Conservation (phyloP, 176 grass and related monocot species). For the Oryza glumipatula region DNA sequence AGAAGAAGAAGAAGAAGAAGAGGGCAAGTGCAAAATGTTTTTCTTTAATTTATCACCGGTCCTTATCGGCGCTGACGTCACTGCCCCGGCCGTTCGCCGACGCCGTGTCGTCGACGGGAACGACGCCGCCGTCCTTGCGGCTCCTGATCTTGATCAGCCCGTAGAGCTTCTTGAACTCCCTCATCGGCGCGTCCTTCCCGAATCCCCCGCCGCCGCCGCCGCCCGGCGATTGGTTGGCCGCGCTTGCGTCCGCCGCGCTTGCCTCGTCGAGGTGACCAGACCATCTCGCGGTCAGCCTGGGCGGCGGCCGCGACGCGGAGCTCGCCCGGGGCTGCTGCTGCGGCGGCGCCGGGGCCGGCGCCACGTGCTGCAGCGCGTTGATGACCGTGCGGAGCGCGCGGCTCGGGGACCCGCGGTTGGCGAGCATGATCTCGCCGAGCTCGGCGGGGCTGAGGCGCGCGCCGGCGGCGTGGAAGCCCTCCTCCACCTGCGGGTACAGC, state of each 20-base stretch:
- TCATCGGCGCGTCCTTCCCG: conserved; percentile 63
- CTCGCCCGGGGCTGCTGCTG: neutral
- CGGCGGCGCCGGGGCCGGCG: neutral
- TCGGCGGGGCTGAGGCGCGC: conserved; percentile 82
- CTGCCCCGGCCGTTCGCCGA: conserved; percentile 46
- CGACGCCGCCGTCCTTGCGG: conserved; percentile 64
- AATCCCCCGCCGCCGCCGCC: conserved; percentile 35
- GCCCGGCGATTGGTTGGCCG: conserved; percentile 33
- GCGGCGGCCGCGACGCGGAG: neutral
- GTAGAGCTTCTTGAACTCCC: conserved; percentile 92
- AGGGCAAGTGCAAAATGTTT: neutral
- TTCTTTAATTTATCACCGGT: conserved; percentile 42
- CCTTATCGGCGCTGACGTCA: conserved; percentile 48
- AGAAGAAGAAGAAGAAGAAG: neutral
- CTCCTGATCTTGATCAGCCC: conserved; percentile 85
- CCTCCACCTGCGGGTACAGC: conserved; percentile 92
- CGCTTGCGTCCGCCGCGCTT: conserved; percentile 8
- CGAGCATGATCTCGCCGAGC: conserved; percentile 98
- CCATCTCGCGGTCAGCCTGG: conserved; percentile 38
- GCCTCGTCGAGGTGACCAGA: conserved; percentile 43
- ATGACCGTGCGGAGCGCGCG: conserved; percentile 91
- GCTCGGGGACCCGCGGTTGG: conserved; percentile 73
- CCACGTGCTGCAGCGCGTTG: conserved; percentile 66
- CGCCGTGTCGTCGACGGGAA: conserved; percentile 56
- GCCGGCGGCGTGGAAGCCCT: conserved; percentile 76